Percentiles rank a stretch among this genome's conserved stretches.
These are phyloP conservation scores for Psilocybe tampanensis DNA, from an alignment of 768 basidiomycete genomes.

Conservation along the genomic window DNA sequence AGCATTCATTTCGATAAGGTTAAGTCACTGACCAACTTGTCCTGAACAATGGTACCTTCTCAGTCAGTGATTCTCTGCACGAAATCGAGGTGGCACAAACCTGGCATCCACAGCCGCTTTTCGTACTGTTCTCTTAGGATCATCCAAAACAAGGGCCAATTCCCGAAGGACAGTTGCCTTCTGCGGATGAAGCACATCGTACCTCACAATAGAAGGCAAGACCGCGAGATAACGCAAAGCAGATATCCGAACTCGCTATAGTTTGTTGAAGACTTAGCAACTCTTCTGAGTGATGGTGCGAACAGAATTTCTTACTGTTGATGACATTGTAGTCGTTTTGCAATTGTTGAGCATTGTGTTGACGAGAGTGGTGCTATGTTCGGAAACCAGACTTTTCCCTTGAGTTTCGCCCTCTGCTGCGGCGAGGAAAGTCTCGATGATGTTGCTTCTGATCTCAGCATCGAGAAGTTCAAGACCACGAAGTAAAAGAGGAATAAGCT, in stretches of 20 bases:
- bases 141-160: constrained; percentile 79
- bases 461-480: constrained; percentile 83
- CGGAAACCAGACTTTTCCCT: constrained; percentile 53
- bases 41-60: constrained; percentile 24
- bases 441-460: constrained; percentile 70
- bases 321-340: constrained; percentile 49
- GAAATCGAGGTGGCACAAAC: constrained; percentile 24
- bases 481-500: constrained; percentile 90
- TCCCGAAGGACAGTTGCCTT: constrained; percentile 75
- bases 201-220: constrained; percentile 77
- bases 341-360: constrained; percentile 71
- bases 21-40: constrained; percentile 45
- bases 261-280: not conserved
- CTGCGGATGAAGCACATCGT: constrained; percentile 80
- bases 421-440: constrained; percentile 77
- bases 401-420: constrained; percentile 63
- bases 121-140: constrained; percentile 83
- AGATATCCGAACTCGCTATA: constrained; percentile 71
- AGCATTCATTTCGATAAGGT: not conserved
- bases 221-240: constrained; percentile 76
- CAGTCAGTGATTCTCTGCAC: not conserved
- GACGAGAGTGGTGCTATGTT: constrained; percentile 74
- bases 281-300: not conserved
- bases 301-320: constrained; percentile 49
- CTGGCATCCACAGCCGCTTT: constrained; percentile 87